Evolutionary conservation across 129 eudicot species (phyloP), one percentile per base, ranked within the genome.

Genomic region (Kitagawia praeruptora): DNA sequence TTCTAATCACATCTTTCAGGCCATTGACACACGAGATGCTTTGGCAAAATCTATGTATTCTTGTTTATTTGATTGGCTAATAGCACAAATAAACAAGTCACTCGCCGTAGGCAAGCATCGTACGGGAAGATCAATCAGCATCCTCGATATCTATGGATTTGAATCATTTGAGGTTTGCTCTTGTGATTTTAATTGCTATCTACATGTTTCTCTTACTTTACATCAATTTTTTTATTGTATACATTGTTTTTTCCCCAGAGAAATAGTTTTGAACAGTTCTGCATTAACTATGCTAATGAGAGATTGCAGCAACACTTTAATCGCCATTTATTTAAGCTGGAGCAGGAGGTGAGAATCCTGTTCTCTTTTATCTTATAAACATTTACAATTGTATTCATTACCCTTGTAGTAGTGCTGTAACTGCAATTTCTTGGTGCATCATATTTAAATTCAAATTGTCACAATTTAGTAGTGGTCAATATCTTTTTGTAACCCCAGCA

Each of bases 131-230:
- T 93, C 98, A 71, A 93, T 93, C 81, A 89, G 98, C 80, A 91
- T 93, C 86, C 98, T 93, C 83, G 98, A 93, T 87, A 93, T 93
- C 46, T 93, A 93, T 77, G 98, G 98, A 67, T 93, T 93, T 77
- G 98, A 93, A 84, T 93, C 98, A 73, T 93, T 93, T 81, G 91
- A 93, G 81, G 98, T 91, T 37, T 42, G 88, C 75, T 79, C 76
- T 64, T 78, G 28, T 25, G 25, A 31, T 75, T 71, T 70, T 56
- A n/a, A 72, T 13, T 28, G 28, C 73, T 39, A 14, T 72, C 70
- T 51, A 71, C 67, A 53, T 72, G 75, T 28, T 56, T 75, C 37
- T 51, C 28, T 80, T 76, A 25, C 71, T 61, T 61, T 10, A 61
- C 15, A 25, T 9, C 25, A 10, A 61, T 61, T 61, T n/a, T 61